Percentiles rank a stretch among this genome's conserved stretches.
phyloP scores from a whole-genome alignment of 2,329 filamentous ascomycete species.

The Coniochaeta ligniaria region DNA sequence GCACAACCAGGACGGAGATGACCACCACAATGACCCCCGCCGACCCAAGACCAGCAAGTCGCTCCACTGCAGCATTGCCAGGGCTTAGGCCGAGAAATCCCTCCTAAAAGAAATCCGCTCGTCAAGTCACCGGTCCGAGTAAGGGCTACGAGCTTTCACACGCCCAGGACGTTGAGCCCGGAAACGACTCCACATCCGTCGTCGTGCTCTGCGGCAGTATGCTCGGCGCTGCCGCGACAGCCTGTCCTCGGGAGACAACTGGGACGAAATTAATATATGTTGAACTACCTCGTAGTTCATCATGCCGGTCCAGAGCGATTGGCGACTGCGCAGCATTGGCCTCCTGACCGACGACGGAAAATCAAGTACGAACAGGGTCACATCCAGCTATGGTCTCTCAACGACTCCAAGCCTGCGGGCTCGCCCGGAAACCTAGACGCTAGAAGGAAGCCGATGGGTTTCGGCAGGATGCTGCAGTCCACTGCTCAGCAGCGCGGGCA shows the following conservation, averaged over 20 bases:
- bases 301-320: too few relatives aligned
- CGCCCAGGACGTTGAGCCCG: constrained; percentile 96
- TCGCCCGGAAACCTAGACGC: constrained; percentile 42
- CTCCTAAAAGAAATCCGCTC: too few relatives aligned
- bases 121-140: too few relatives aligned
- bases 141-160: constrained; percentile 93
- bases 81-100: too few relatives aligned
- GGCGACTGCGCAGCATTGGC: constrained; percentile 39
- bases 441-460: constrained; percentile 51
- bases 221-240: constrained; percentile 86
- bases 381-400: constrained; percentile 43
- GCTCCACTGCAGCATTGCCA: too few relatives aligned
- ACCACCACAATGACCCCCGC: too few relatives aligned
- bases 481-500: constrained; percentile 38
- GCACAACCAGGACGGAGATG: too few relatives aligned
- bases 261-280: too few relatives aligned
- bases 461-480: constrained; percentile 47
- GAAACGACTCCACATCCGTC: constrained; percentile 96
- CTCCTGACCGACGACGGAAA: constrained; percentile 45
- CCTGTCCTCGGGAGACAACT: too few relatives aligned
- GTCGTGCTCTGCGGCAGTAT: constrained; percentile 96
- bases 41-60: too few relatives aligned
- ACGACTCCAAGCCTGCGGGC: constrained; percentile 38
- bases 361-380: constrained; percentile 52
- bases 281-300: too few relatives aligned